phyloP scores from a whole-genome alignment of 208 protist genomes.

The Herpetomonas tarakana region DNA sequence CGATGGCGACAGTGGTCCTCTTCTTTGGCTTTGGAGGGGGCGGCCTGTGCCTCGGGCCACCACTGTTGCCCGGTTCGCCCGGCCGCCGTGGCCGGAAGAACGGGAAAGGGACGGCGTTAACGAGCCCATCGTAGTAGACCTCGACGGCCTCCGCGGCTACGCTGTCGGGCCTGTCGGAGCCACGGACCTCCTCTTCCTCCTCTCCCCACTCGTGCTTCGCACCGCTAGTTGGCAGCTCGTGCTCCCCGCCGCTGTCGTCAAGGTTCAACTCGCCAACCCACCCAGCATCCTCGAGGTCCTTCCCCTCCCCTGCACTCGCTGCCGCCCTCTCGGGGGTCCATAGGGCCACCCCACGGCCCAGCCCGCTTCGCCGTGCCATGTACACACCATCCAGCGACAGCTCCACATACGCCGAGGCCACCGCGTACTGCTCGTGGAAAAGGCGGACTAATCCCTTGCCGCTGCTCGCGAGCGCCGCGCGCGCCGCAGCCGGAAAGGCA shows the following conservation, averaged over 20 bases:
- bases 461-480: too few relatives aligned
- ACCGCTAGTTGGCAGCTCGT: too few relatives aligned
- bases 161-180: background rate
- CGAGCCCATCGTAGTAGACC: background rate
- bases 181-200: too few relatives aligned
- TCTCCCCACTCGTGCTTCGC: too few relatives aligned
- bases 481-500: too few relatives aligned
- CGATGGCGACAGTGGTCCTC: too few relatives aligned
- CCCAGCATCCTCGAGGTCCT: background rate
- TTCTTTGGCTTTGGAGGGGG: too few relatives aligned
- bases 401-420: conserved; percentile 1
- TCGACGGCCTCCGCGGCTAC: background rate
- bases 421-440: conserved; percentile 12
- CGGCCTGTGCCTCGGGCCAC: too few relatives aligned
- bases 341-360: too few relatives aligned
- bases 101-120: background rate
- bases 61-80: conserved; percentile 14
- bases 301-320: too few relatives aligned
- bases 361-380: conserved; percentile 5
- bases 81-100: background rate
- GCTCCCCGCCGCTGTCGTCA: too few relatives aligned
- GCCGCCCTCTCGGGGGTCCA: too few relatives aligned
- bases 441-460: conserved; percentile 11
- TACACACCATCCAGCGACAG: conserved; percentile 6
- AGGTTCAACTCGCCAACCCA: background rate